Conservation (phyloP, 2,329 filamentous ascomycete species). For the Ophiostoma populinum region DNA sequence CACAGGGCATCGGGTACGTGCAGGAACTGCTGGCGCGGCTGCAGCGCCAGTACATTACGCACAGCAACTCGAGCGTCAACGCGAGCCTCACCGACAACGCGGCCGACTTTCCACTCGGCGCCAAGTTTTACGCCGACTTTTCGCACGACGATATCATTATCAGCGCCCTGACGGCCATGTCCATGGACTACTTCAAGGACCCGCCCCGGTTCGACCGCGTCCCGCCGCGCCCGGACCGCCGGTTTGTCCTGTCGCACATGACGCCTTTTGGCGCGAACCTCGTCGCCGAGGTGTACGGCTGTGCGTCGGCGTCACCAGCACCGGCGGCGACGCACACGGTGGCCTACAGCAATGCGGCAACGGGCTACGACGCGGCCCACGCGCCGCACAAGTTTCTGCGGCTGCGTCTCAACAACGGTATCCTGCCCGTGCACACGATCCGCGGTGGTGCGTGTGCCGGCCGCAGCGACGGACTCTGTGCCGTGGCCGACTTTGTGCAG, state of each 20-base stretch:
- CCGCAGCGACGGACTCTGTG: conserved; percentile 27
- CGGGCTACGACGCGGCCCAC: conserved; percentile 25
- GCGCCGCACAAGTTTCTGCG: conserved; percentile 29
- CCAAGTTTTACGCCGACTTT: conserved; percentile 34
- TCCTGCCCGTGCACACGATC: conserved; percentile 28
- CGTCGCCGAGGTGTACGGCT: conserved; percentile 38
- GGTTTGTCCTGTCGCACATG: conserved; percentile 30
- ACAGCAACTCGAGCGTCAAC: conserved; percentile 34
- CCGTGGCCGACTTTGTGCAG: conserved; percentile 22
- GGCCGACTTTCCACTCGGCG: conserved; percentile 26
- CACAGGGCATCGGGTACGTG: conserved; percentile 34
- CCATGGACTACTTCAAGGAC: conserved; percentile 34
- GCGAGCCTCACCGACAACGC: conserved; percentile 27
- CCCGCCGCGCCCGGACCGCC: conserved; percentile 25
- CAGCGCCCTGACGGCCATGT: conserved; percentile 31
- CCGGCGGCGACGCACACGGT: conserved; percentile 22
- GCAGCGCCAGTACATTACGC: conserved; percentile 25
- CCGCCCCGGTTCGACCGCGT: conserved; percentile 23
- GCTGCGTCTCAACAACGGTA: conserved; percentile 31
- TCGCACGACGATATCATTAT: conserved; percentile 35
- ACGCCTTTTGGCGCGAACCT: conserved; percentile 38
- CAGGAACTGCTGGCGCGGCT: conserved; percentile 33
- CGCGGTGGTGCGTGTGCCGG: conserved; percentile 25
- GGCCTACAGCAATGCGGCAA: conserved; percentile 22
- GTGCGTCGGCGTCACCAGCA: conserved; percentile 21